Base-by-base conservation (phyloP, 257 asterid species). In the Solanum rostratum region DNA sequence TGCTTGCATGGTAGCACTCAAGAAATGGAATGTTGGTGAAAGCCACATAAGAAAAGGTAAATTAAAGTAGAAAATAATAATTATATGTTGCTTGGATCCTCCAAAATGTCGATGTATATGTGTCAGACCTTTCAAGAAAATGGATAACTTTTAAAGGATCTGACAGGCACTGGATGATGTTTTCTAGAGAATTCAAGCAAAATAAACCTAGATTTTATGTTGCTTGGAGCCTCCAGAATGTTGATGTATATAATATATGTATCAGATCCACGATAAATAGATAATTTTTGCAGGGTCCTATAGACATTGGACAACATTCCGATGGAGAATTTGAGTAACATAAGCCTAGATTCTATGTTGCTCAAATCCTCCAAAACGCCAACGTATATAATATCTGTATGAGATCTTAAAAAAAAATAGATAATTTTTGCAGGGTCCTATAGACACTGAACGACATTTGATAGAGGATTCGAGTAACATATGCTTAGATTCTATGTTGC, bases 1-100 rank as follows among this genome's bases (percentile, higher is more conserved):
- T 76, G 90, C 91, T 50, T 93, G 92, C 90, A 63, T 91, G 85
- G 46, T 86, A 3, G 97, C 93, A 54, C 93, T 92, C 69, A 80
- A 83, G 8, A 86, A 7, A 0, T 92, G 97, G 97, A 85, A 88
- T 45, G 22, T 43, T 3, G 92, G 89, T 22, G 91, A 79, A 71
- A 85, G 50, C 2, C 83, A 90, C 45, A 86, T 92, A 2, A 2
- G 5, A 43, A 84, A 69, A 66, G 97, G 95, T 90, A 88, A 14
- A 9, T 10, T 9, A 3, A n/a, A 41, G 52, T 27, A n/a, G 6
- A 3, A 24, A 62, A 62, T 70, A 41, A 10, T 0, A 20, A 41
- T 63, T 71, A 0, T 71, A 5, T 20, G 57, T 71, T 73, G 37
- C 10, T 39, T 5, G 19, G 19, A 70, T 70, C 1, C 11, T 39